Evolutionary conservation across 2,329 filamentous ascomycete species (phyloP), one percentile per base, ranked within the genome.

Genomic region (Fusarium buharicum): DNA sequence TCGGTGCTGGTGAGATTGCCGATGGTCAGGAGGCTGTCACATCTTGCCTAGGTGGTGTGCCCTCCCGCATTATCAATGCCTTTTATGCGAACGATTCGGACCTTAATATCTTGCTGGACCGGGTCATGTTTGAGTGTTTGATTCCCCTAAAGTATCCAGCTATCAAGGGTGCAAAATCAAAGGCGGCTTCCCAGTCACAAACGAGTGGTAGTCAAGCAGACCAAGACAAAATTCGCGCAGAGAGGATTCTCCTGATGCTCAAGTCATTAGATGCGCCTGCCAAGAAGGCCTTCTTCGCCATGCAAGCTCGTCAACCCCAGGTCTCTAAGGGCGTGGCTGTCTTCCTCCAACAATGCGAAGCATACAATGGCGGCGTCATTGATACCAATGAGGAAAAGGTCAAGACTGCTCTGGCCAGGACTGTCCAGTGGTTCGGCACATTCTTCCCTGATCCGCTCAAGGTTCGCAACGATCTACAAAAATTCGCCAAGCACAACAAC

Each of bases 11-110:
- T 16, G 93, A 97, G 69, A 90, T 99, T 68, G 88, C 91, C 20
- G 86, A 90, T 48, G 92, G 91, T 13, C 90, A 94, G 68, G 92
- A 97, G 67, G 81, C 84, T 16, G 89, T 96, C 17, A 85, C 84
- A 12, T 80, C 86, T 10, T 84, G 94, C n/a, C 80, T 99, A 12
- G 90, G 89, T 7, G 89, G 89, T 20, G 92, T 96, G 34, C 94
- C 95, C 3, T 90, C 90, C 1, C 90, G 87, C 60, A 92, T 99
- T 39, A 87, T 97, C 61, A 92, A 93, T 71, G 89, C 90, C 0
- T 93, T 90, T 70, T 99, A 97, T 74, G 90, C 92, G 58, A 97
- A 97, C 72, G 93, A 97, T 72, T 79, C 82, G 1, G 93, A 97
- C 63, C 86, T 97, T 48, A 95, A 96, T 70, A 84, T 92, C 17